A percentile compares a stretch with the other conserved stretches of the same genome.
Conservation (phyloP, 1,284 basidiomycete genomes). For the Ustilago lituana region DNA sequence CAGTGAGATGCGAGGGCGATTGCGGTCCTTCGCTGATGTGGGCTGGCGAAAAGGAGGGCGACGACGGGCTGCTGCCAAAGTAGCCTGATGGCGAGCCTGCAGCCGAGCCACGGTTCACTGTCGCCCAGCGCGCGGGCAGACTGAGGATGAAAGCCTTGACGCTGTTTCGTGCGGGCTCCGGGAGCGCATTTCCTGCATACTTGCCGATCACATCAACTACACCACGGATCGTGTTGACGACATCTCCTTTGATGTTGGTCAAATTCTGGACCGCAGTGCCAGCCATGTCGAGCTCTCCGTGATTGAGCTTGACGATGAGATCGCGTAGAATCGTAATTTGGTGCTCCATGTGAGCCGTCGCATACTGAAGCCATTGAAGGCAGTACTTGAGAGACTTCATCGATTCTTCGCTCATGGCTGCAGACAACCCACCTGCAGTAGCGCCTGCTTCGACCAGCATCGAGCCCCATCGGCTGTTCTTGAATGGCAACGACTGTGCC, state of each 20-base stretch:
- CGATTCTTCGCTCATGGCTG: conserved; percentile 87
- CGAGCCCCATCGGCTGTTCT: conserved; percentile 77
- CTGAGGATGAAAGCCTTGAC: conserved; percentile 83
- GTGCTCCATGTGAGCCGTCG: conserved; percentile 84
- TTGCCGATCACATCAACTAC: conserved; percentile 87
- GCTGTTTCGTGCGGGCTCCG: conserved; percentile 80
- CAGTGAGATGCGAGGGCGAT: conserved; percentile 38
- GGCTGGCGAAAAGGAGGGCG: conserved; percentile 57
- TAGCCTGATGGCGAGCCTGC: conserved; percentile 32
- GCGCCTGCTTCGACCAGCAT: conserved; percentile 84
- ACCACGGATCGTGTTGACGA: conserved; percentile 84
- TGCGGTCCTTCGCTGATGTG: conserved; percentile 44
- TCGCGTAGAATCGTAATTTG: conserved; percentile 82
- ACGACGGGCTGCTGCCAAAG: conserved; percentile 56
- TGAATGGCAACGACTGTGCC: conserved; percentile 62
- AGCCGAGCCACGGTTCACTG: conserved; percentile 51
- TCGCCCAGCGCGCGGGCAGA: conserved; percentile 81
- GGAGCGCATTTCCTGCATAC: conserved; percentile 83
- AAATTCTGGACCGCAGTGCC: conserved; percentile 68
- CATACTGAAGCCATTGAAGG: conserved; percentile 86
- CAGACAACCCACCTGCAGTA: conserved; percentile 75
- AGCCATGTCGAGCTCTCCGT: conserved; percentile 56
- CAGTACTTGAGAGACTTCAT: conserved; percentile 87
- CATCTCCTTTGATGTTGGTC: conserved; percentile 78
- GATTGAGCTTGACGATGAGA: conserved; percentile 62